Conservation (phyloP, 169 alveolate species). For the Neospora caninum region DNA sequence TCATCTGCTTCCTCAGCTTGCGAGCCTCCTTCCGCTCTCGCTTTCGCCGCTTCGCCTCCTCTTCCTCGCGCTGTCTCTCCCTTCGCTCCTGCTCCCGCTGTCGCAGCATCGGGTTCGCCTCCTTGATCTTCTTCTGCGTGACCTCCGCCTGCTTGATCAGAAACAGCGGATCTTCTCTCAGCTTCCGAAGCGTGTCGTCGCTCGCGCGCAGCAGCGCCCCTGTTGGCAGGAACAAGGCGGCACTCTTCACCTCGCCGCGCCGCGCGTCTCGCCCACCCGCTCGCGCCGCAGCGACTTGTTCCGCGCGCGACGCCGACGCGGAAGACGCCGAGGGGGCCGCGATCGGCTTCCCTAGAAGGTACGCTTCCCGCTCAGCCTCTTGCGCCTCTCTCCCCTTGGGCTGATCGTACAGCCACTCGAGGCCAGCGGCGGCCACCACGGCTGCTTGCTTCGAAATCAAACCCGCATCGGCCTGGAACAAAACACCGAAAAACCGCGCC, state of each 20-base stretch:
- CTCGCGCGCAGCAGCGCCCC: conserved; percentile 49
- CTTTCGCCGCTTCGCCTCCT: not conserved
- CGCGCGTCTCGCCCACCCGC: not conserved
- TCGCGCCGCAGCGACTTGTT: conserved; percentile 7
- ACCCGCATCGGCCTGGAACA: conserved; percentile 58
- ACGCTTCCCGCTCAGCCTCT: conserved; percentile 53
- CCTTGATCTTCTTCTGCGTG: conserved; percentile 42
- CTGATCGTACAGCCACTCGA: conserved; percentile 66
- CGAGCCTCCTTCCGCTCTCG: not conserved
- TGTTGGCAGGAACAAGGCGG: not conserved
- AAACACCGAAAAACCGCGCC: not conserved
- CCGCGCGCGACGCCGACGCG: not conserved
- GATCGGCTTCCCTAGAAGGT: conserved; percentile 56
- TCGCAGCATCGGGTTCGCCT: conserved; percentile 35
- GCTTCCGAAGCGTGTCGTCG: conserved; percentile 54
- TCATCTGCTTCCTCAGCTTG: not conserved
- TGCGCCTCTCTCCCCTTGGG: conserved; percentile 51
- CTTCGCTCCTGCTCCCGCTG: conserved; percentile 9
- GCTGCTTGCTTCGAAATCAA: conserved; percentile 46
- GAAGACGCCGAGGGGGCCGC: conserved; percentile 18
- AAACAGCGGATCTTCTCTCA: conserved; percentile 58
- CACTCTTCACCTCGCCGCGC: not conserved
- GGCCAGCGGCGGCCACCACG: conserved; percentile 64
- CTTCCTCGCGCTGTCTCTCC: not conserved
- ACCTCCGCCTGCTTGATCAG: conserved; percentile 53